Base-by-base conservation (phyloP, 2,329 filamentous ascomycete species). In the Aureobasidium sp. region DNA sequence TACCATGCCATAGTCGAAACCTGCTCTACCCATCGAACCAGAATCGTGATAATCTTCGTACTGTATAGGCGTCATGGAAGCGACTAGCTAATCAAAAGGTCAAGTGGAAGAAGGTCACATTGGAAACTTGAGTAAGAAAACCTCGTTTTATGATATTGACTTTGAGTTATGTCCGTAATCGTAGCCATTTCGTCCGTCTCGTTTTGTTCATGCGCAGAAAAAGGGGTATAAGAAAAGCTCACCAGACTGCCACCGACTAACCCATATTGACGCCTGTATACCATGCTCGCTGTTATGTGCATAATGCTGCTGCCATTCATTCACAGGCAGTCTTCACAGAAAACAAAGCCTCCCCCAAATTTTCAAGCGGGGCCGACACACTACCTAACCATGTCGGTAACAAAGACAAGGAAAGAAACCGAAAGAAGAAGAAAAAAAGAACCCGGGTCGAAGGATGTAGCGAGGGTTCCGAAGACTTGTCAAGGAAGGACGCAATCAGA, bases 341-440 rank as follows among this genome's bases (percentile, higher is more conserved):
- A 46, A 57, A 49, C 23, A 40, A 40, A 38, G n/a, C 43, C 53
- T 42, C 29, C 38, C 53, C 53, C 53, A 27, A 11, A 7, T 33
- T 42, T 43, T 45, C 53, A 43, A 57, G 40, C 21, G 53, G 53
- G 42, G 55, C 55, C 55, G 55, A 58, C 55, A 58, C 42, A 35
- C 55, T 58, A 58, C 13, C 55, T 58, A 58, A 58, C n/a, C 55
- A 58, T 58, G 55, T 58, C 55, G 55, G 43, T 58, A 49, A 58
- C 43, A 58, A 49, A 58, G 42, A 58, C 42, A 38, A 49, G 55
- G 43, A 58, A 49, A 47, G 54, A 58, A 49, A 25, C 13, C 13
- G 47, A 37, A 38, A 58, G 33, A 49, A 37, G 31, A 33, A 38
- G 33, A 35, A 19, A 40, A n/a, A 40, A 49, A 19, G 9, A 37